Base-by-base conservation (phyloP, 2,329 filamentous ascomycete genomes). In the Aspergillus sp. region DNA sequence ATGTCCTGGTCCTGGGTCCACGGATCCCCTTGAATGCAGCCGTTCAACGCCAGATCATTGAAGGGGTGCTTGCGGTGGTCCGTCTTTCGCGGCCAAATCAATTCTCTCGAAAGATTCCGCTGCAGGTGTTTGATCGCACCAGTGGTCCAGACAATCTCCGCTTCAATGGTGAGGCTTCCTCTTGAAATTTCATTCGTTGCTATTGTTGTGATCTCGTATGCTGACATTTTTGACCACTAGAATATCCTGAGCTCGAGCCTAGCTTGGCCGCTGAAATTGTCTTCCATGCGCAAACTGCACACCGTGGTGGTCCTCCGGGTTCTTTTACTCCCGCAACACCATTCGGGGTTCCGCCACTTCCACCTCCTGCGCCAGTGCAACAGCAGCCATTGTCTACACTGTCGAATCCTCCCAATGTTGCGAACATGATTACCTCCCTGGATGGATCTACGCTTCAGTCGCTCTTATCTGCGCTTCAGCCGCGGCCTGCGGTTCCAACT, bases 41-140 rank as follows among this genome's bases (percentile, higher is more conserved):
- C n/a, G 80, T 96, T 44, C 83, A 88, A 55, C 79, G 86, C 44
- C 88, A 95, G 62, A 86, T 94, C 34, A 72, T 90, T 7, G 90
- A 97, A 65, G 91, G 93, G 12, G 91, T 96, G 1, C 78, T 87
- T 44, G 91, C 86, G 6, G 86, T 96, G 9, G 82, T 88, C 4
- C 84, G 88, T 57, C 77, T 97, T 9, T 82, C 86, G 50, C 74
- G 81, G 43, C 73, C 76, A 41, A 80, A 87, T 26, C 85, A 94
- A 59, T 73, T 76, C 32, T 77, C 77, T 1, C 82, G 82, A 53
- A 89, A 84, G 61, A 85, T 97, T 43, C 80, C 86, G 0, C 72
- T 96, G 3, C 87, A 91, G 57, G 80, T 94, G 4, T 96, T 96
- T 60, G 86, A 94, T 66, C 83, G 89, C 28, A 84, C 81, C 36